These are phyloP conservation scores for Xylaria grammica DNA, from an alignment of 495 filamentous ascomycete genomes.

Conservation along the genomic window DNA sequence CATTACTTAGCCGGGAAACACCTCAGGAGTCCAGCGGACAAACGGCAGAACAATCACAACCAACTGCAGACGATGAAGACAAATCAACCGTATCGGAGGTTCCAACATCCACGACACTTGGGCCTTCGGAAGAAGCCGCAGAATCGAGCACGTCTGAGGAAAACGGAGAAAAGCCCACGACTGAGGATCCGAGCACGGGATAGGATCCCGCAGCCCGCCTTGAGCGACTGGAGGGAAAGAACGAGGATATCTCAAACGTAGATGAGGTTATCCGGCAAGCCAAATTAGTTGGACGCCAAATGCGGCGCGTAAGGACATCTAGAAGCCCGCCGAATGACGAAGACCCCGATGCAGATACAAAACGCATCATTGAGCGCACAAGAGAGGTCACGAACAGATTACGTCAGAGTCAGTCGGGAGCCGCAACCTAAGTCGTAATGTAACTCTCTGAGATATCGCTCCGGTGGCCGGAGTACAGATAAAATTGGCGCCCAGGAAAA, in stretches of 20 bases:
- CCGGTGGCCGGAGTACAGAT: not conserved
- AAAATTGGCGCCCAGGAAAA: not conserved
- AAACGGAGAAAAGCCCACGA: conserved; percentile 24
- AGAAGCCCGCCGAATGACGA: conserved; percentile 8
- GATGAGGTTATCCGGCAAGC: conserved; percentile 17
- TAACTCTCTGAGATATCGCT: not conserved
- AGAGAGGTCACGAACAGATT: conserved; percentile 21
- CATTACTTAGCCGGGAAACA: conserved; percentile 29
- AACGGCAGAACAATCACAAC: conserved; percentile 27
- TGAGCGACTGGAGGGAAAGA: conserved; percentile 26
- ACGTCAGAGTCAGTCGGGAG: conserved; percentile 2
- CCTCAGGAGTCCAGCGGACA: conserved; percentile 31
- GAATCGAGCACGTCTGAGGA: conserved; percentile 29
- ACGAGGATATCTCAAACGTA: conserved; percentile 10
- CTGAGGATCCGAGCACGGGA: conserved; percentile 25
- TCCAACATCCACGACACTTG: conserved; percentile 11
- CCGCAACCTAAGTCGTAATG: not conserved
- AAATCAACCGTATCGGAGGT: not conserved
- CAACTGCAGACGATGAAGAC: conserved; percentile 20
- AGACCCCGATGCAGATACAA: conserved; percentile 22
- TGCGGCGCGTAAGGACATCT: conserved; percentile 16
- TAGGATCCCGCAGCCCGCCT: conserved; percentile 34
- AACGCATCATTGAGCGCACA: conserved; percentile 16
- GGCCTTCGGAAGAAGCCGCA: not conserved
- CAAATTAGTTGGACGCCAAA: not conserved